These are phyloP conservation scores for Leishmania tarentolae DNA, from an alignment of 208 protist species.

Conservation along the genomic window DNA sequence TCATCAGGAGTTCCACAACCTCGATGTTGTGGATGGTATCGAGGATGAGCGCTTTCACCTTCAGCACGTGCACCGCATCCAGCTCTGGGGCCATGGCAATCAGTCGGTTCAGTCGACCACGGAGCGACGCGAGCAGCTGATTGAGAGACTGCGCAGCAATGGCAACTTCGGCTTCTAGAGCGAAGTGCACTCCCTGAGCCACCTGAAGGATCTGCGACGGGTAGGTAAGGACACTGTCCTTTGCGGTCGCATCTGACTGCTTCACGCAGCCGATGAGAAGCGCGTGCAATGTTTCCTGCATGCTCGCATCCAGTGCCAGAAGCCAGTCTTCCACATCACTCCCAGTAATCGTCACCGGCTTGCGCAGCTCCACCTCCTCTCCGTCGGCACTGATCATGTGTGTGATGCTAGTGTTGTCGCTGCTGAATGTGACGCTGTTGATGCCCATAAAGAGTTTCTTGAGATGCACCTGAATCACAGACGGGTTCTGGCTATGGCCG, in stretches of 20 bases:
- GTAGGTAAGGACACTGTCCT: constrained; percentile 56
- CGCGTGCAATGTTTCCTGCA: constrained; percentile 84
- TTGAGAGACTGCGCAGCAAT: constrained; percentile 44
- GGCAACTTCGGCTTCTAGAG: constrained; percentile 61
- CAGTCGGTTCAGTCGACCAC: constrained; percentile 67
- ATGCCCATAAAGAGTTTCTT: constrained; percentile 96
- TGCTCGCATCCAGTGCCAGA: constrained; percentile 82
- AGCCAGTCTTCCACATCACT: constrained; percentile 95
- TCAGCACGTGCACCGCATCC: constrained; percentile 59
- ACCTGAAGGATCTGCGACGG: constrained; percentile 92
- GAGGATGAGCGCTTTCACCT: constrained; percentile 95
- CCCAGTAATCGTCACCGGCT: constrained; percentile 80
- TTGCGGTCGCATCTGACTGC: constrained; percentile 44
- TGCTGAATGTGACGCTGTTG: constrained; percentile 82
- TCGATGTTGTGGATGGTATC: constrained; percentile 97
- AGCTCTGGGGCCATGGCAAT: constrained; percentile 54
- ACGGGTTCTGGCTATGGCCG: constrained; percentile 92
- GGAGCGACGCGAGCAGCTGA: constrained; percentile 34
- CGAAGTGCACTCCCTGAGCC: constrained; percentile 87
- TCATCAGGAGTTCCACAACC: constrained; percentile 87
- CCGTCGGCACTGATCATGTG: constrained; percentile 91
- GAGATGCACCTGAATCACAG: constrained; percentile 91
- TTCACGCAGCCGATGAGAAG: constrained; percentile 64
- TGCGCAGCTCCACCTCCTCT: constrained; percentile 78
- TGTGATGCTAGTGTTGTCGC: constrained; percentile 79